phyloP scores from a whole-genome alignment of 2,329 filamentous ascomycete genomes.

The Chrysoporthe cubensis region DNA sequence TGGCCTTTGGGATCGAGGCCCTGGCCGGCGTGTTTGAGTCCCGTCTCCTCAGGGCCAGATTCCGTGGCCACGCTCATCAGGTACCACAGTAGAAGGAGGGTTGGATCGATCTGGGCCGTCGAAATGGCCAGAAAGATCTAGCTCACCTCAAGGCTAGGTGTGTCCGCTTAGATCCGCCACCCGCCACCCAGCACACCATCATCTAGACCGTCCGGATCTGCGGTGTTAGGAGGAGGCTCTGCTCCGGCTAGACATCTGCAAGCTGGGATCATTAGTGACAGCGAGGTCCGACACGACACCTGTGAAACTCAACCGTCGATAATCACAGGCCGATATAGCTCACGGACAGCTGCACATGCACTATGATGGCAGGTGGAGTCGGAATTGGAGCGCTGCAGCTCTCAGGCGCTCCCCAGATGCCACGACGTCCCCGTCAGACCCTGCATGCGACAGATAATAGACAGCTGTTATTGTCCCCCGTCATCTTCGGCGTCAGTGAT shows the following conservation, averaged over 20 bases:
- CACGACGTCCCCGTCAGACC: neutral
- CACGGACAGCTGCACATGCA: neutral
- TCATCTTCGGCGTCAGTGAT: slow-evolving; percentile 16
- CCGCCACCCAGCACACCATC: slow-evolving; percentile 8
- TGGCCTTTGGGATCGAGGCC: slow-evolving; percentile 4
- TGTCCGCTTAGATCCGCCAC: slow-evolving; percentile 11
- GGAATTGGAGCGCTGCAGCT: neutral
- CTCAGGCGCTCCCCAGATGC: neutral
- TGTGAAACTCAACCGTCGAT: neutral
- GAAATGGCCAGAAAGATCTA: neutral
- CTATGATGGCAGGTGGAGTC: neutral
- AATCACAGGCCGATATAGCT: slow-evolving; percentile 10
- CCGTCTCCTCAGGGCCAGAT: neutral
- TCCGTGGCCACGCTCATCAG: slow-evolving; percentile 3
- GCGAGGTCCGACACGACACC: slow-evolving; percentile 9
- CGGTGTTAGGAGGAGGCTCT: slow-evolving; percentile 21
- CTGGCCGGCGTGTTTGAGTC: neutral
- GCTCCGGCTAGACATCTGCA: slow-evolving; percentile 14
- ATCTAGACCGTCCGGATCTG: slow-evolving; percentile 15
- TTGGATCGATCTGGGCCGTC: slow-evolving; percentile 1
- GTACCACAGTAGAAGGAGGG: no score
- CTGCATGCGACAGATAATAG: neutral
- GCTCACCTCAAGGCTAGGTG: slow-evolving; percentile 13
- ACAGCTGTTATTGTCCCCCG: neutral
- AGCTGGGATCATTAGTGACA: slow-evolving; percentile 9